A percentile compares a stretch with the other conserved stretches of the same genome.
phyloP scores from a whole-genome alignment of 331 rosid genomes.

The Stylosanthes scabra region DNA sequence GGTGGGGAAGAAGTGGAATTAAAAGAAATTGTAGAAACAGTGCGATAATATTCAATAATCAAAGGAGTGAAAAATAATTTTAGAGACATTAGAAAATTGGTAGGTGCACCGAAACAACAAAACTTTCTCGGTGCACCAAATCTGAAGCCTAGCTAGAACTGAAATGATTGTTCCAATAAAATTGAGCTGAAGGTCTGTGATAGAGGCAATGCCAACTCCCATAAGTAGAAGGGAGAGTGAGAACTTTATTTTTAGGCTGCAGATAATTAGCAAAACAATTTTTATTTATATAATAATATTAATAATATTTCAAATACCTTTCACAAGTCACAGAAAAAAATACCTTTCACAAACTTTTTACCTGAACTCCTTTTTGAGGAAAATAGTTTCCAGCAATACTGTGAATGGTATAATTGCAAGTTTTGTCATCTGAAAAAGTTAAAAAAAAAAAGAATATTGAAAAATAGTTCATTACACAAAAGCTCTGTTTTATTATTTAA shows the following conservation, averaged over 20 bases:
- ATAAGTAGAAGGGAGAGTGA: constrained; percentile 69
- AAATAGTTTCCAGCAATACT: constrained; percentile 69
- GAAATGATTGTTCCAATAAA: constrained; percentile 65
- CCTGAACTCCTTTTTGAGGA: constrained; percentile 83
- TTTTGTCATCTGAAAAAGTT: constrained; percentile 74
- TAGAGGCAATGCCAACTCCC: constrained; percentile 85
- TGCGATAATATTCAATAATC: no score
- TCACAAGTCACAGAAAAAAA: no score
- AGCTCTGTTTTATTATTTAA: not conserved
- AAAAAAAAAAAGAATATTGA: not conserved
- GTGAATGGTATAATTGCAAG: constrained; percentile 92
- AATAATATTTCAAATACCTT: not conserved
- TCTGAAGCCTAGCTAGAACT: constrained; percentile 45
- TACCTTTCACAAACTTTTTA: constrained; percentile 32
- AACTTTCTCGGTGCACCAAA: no score
- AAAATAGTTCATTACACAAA: not conserved
- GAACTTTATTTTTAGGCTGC: constrained; percentile 75
- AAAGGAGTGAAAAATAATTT: no score
- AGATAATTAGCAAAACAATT: constrained; percentile 20
- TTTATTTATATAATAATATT: not conserved
- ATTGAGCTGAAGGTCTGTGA: constrained; percentile 90
- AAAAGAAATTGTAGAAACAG: no score
- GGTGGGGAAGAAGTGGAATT: no score
- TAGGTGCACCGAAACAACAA: no score
- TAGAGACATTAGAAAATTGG: no score